Base-by-base conservation (phyloP, 169 alveolate species). In the Plasmodium gaboni region DNA sequence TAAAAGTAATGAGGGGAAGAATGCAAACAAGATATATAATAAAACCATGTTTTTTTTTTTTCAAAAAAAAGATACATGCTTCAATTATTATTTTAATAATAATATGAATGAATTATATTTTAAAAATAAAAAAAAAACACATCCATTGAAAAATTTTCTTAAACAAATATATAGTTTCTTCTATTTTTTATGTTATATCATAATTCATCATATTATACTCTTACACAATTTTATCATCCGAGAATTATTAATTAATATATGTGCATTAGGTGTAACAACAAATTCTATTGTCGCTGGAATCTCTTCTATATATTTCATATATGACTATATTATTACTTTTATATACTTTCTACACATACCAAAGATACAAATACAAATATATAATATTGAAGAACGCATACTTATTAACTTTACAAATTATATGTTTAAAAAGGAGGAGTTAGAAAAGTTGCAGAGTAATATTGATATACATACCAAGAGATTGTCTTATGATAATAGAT, bases 271-370 rank as follows among this genome's bases (percentile, higher is more conserved):
- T 2, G 89, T 78, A 15, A 78, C 89, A 57, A 78, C 78, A 4
- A 78, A 78, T 78, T 78, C 89, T 17, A 78, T 78, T 13, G 89
- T 78, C 46, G 89, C 89, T 13, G 89, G 89, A n/a, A 78, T 78
- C 15, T 64, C 89, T 1, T 78, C 89, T 24, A 46, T 78, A 59
- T 78, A 78, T 65, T 78, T 78, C 53, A 63, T 78, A 7, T 78
- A 78, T 57, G 89, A 78, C 15, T 78, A 78, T 15, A 59, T 78
- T 44, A 78, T 64, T 22, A 78, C 89, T 8, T 78, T 78, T 65
- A 42, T 78, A 2, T 78, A 78, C 38, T 78, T 59, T 65, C 42
- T 78, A 44, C 51, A 65, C 8, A 19, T 78, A 64, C 89, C 89
- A 32, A 78, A 78, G 38, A 65, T 78, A 22, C 89, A 78, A 78